phyloP scores from a whole-genome alignment of 2,329 filamentous ascomycete species.

The Xylaria sp. region DNA sequence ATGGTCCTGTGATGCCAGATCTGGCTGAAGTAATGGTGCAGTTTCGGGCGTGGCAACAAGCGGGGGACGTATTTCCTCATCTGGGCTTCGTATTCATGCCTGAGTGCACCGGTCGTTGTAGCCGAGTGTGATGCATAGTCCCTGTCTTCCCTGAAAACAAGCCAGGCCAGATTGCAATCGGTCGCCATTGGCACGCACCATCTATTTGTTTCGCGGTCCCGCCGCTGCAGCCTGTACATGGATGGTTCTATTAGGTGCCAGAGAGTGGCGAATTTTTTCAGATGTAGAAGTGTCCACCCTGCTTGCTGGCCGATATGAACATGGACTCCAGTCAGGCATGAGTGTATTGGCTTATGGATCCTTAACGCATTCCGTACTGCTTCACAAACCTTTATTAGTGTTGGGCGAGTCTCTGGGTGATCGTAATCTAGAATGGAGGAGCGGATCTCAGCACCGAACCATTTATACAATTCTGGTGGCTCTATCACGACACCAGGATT shows the following conservation, averaged over 20 bases:
- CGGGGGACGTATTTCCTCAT: constrained; percentile 16
- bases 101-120: constrained; percentile 4
- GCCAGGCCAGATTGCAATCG: background rate
- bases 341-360: constrained; percentile 41
- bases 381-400: constrained; percentile 30
- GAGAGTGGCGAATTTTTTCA: constrained; percentile 44
- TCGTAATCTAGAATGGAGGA: constrained; percentile 40
- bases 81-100: background rate
- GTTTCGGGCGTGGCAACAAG: too few relatives aligned
- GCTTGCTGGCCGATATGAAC: constrained; percentile 42
- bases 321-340: constrained; percentile 32
- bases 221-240: constrained; percentile 38
- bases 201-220: constrained; percentile 11
- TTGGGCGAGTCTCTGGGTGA: constrained; percentile 12
- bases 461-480: constrained; percentile 32
- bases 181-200: background rate
- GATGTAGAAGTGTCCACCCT: constrained; percentile 39
- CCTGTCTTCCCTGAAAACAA: background rate
- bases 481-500: background rate
- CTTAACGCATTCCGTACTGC: constrained; percentile 38
- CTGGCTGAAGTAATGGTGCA: constrained; percentile 1
- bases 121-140: background rate
- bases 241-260: constrained; percentile 38
- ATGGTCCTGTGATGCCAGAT: constrained; percentile 32
- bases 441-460: constrained; percentile 38